phyloP scores from a whole-genome alignment of 2,329 filamentous ascomycete genomes.

The Colletotrichum filicis region DNA sequence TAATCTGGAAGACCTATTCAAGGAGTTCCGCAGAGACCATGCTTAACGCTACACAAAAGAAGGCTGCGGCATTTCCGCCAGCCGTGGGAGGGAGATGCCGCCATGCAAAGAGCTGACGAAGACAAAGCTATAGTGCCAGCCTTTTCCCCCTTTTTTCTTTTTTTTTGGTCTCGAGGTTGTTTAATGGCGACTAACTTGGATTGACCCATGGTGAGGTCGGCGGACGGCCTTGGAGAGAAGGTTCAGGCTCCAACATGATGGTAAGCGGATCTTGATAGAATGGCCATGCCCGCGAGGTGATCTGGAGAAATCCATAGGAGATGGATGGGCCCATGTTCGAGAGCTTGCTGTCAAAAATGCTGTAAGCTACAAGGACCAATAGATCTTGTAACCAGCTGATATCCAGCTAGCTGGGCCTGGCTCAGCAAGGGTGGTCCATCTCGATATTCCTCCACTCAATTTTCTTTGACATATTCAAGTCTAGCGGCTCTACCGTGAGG shows the following conservation, averaged over 20 bases:
- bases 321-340: neutral
- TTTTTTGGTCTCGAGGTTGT: neutral
- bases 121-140: too few relatives aligned
- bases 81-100: conserved; percentile 66
- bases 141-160: too few relatives aligned
- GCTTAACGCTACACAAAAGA: conserved; percentile 69
- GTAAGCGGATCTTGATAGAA: neutral
- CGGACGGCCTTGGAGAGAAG: too few relatives aligned
- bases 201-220: too few relatives aligned
- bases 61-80: conserved; percentile 65
- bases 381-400: neutral
- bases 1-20: conserved; percentile 78
- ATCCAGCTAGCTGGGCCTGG: neutral
- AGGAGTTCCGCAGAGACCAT: conserved; percentile 77
- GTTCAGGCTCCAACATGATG: neutral
- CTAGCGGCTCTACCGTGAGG: too few relatives aligned
- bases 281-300: neutral
- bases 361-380: neutral
- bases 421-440: too few relatives aligned
- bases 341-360: neutral
- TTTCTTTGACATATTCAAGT: too few relatives aligned
- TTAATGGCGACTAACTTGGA: neutral
- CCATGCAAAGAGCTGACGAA: conserved; percentile 36
- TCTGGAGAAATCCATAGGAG: neutral
- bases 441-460: too few relatives aligned